Conservation (phyloP, 192 early-diverging fungal genomes). For the Podochytrium sp. region DNA sequence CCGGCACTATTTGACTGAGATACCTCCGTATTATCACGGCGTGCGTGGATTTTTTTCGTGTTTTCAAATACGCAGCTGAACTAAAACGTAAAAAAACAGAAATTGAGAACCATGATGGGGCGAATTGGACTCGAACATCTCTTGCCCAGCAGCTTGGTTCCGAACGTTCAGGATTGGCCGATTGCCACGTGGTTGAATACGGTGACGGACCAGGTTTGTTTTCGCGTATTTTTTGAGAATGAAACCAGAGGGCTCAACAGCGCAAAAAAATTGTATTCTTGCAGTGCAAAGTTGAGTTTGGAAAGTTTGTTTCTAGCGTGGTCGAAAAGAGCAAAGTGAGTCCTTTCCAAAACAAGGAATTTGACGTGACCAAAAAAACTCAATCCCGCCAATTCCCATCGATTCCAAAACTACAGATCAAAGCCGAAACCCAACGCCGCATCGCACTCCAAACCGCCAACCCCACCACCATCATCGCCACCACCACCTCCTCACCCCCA, state of each 20-base stretch:
- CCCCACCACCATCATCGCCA: no score
- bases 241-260: neutral
- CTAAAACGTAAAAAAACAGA: slow-evolving; percentile 57
- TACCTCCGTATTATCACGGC: slow-evolving; percentile 38
- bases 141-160: slow-evolving; percentile 30
- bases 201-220: slow-evolving; percentile 6
- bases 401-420: no score
- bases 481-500: no score
- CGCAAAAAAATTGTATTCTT: neutral
- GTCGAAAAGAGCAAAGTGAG: slow-evolving; percentile 1
- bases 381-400: no score
- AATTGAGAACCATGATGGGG: slow-evolving; percentile 49
- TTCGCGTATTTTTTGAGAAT: neutral
- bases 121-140: slow-evolving; percentile 40
- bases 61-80: slow-evolving; percentile 68
- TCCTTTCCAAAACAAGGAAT: neutral
- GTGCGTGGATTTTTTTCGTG: slow-evolving; percentile 49
- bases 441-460: no score
- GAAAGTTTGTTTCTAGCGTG: slow-evolving; percentile 2
- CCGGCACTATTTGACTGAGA: slow-evolving; percentile 22
- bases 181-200: neutral
- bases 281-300: slow-evolving; percentile 19
- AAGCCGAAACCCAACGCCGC: no score
- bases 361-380: no score
- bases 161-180: slow-evolving; percentile 11